These are phyloP conservation scores for Fomitopsis pinicola DNA, from an alignment of 1,284 basidiomycete genomes.

Conservation along the genomic window DNA sequence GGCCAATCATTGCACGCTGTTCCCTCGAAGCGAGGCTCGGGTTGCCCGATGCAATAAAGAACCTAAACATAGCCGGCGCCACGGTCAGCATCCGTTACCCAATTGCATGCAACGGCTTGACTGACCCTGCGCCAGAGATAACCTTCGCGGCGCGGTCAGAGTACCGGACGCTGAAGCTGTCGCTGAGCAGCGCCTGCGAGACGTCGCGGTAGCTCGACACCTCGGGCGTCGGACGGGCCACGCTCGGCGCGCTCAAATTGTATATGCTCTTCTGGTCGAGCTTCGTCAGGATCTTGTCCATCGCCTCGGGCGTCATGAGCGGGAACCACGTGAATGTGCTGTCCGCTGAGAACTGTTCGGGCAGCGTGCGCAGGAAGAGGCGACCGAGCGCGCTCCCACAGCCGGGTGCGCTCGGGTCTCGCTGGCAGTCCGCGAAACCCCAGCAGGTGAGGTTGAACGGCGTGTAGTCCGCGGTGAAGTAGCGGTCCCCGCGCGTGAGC, in stretches of 20 bases:
- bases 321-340: constrained; percentile 85
- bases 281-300: constrained; percentile 55
- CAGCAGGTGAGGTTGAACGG: constrained; percentile 78
- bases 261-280: constrained; percentile 52
- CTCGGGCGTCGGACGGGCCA: constrained; percentile 20
- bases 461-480: constrained; percentile 80
- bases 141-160: constrained; percentile 45
- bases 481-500: constrained; percentile 79
- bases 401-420: constrained; percentile 60
- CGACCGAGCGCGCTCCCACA: constrained; percentile 75
- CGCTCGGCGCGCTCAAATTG: constrained; percentile 42
- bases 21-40: constrained; percentile 37
- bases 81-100: background rate
- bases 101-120: background rate
- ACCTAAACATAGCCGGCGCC: constrained; percentile 22
- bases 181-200: constrained; percentile 46
- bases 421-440: constrained; percentile 77
- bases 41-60: constrained; percentile 54
- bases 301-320: constrained; percentile 70
- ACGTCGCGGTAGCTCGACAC: constrained; percentile 50
- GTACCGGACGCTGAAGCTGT: constrained; percentile 46
- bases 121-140: constrained; percentile 55
- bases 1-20: constrained; percentile 44
- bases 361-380: constrained; percentile 70
- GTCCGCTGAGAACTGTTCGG: constrained; percentile 62